Evolutionary conservation across 441 rosid species (phyloP).

Genomic region (Lepidium campestre): DNA sequence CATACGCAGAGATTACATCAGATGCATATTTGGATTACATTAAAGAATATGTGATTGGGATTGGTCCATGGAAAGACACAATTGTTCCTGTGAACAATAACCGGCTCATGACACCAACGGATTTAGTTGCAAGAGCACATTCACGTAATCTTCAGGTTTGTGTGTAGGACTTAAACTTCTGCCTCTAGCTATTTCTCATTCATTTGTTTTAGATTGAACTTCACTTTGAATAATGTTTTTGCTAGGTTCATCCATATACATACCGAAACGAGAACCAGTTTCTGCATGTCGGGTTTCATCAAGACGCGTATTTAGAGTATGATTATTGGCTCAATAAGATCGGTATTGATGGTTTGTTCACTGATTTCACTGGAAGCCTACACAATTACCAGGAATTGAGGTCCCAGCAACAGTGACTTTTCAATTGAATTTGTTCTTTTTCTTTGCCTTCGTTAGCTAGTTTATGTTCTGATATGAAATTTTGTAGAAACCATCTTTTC

Average conservation of each 20-base stretch:
- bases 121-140: constrained; percentile 85
- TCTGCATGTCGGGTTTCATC: constrained; percentile 62
- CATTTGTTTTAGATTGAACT: background rate
- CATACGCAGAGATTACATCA: constrained; percentile 83
- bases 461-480: background rate
- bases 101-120: constrained; percentile 62
- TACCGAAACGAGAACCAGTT: constrained; percentile 64
- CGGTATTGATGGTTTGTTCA: constrained; percentile 88
- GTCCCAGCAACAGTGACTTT: constrained; percentile 17
- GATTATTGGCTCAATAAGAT: constrained; percentile 75
- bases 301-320: constrained; percentile 72
- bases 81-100: constrained; percentile 60
- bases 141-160: constrained; percentile 73
- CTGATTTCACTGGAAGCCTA: constrained; percentile 89
- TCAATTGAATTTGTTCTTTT: background rate
- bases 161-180: background rate
- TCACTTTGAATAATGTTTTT: background rate
- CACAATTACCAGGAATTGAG: constrained; percentile 61
- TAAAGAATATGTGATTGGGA: constrained; percentile 72
- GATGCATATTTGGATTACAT: constrained; percentile 69
- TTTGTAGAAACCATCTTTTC: background rate
- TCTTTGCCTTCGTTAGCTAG: background rate
- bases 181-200: background rate
- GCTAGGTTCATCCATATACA: constrained; percentile 91
- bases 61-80: constrained; percentile 99